Conservation (phyloP, 108 stramenopile genomes). For the Stephanodiscus minutulus region DNA sequence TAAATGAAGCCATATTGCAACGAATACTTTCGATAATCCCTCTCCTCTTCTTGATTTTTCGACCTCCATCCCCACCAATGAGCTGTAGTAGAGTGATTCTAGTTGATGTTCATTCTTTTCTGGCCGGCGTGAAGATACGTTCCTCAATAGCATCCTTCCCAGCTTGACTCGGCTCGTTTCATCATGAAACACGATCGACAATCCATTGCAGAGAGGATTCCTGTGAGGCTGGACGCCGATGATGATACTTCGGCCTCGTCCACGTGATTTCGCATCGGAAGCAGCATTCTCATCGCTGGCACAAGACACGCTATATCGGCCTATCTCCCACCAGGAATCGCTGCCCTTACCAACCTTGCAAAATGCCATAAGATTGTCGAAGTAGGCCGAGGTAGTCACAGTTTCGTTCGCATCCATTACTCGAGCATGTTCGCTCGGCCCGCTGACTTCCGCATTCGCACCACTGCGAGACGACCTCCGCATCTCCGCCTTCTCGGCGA, state of each 20-base stretch:
- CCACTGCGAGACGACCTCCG: no score
- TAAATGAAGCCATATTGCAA: slow-evolving; percentile 48
- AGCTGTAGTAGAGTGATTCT: slow-evolving; percentile 24
- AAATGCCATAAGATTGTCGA: slow-evolving; percentile 29
- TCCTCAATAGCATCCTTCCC: slow-evolving; percentile 45
- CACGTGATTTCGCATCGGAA: not conserved
- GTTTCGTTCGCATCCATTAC: no score
- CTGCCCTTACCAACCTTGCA: slow-evolving; percentile 47
- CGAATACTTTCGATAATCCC: slow-evolving; percentile 43
- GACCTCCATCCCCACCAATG: slow-evolving; percentile 52
- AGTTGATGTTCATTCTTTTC: not conserved
- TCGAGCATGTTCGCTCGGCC: no score
- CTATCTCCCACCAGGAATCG: slow-evolving; percentile 52
- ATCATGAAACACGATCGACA: slow-evolving; percentile 46
- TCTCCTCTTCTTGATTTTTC: slow-evolving; percentile 31
- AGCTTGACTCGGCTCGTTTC: slow-evolving; percentile 28
- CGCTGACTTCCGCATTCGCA: no score
- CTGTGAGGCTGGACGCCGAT: slow-evolving; percentile 54
- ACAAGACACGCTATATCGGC: slow-evolving; percentile 16
- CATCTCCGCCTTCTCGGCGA: no score
- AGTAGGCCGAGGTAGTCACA: no score
- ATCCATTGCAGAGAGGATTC: slow-evolving; percentile 47
- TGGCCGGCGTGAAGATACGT: slow-evolving; percentile 15
- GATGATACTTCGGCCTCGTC: not conserved
- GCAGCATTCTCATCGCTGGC: slow-evolving; percentile 1